phyloP scores from a whole-genome alignment of 1,139 yeast species.

The Yamadazyma diddensiae region DNA sequence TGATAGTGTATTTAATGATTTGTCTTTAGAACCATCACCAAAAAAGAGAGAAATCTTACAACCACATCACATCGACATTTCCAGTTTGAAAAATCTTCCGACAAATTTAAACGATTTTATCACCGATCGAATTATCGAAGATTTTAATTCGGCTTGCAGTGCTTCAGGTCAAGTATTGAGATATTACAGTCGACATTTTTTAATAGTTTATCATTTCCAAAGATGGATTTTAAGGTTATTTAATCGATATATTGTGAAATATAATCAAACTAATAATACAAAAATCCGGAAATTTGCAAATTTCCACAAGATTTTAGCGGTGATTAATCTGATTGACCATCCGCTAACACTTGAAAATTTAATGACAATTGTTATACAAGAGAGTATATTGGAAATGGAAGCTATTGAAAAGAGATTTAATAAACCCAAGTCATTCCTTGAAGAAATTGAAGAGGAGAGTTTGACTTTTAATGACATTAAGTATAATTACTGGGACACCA shows the following conservation, averaged over 20 bases:
- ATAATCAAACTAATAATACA: slow-evolving; percentile 21
- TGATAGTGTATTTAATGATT: slow-evolving; percentile 19
- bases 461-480: slow-evolving; percentile 19
- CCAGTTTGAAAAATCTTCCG: not conserved
- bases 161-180: slow-evolving; percentile 14
- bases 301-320: slow-evolving; percentile 19
- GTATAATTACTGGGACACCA: slow-evolving; percentile 39
- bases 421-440: slow-evolving; percentile 13
- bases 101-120: slow-evolving; percentile 16
- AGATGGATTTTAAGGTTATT: slow-evolving; percentile 38
- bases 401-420: slow-evolving; percentile 10
- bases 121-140: slow-evolving; percentile 25
- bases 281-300: slow-evolving; percentile 20
- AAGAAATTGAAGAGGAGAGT: slow-evolving; percentile 16
- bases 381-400: slow-evolving; percentile 24
- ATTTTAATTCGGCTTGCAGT: slow-evolving; percentile 19
- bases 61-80: not conserved
- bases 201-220: slow-evolving; percentile 30
- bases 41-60: not conserved
- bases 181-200: slow-evolving; percentile 24
- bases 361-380: slow-evolving; percentile 23
- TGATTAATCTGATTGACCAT: slow-evolving; percentile 10
- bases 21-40: slow-evolving; percentile 6
- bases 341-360: slow-evolving; percentile 24
- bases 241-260: slow-evolving; percentile 32